Percentiles rank a stretch among this genome's conserved stretches.
Evolutionary conservation across 108 stramenopile genomes (phyloP).

Genomic region (Schizochytrium sp.): DNA sequence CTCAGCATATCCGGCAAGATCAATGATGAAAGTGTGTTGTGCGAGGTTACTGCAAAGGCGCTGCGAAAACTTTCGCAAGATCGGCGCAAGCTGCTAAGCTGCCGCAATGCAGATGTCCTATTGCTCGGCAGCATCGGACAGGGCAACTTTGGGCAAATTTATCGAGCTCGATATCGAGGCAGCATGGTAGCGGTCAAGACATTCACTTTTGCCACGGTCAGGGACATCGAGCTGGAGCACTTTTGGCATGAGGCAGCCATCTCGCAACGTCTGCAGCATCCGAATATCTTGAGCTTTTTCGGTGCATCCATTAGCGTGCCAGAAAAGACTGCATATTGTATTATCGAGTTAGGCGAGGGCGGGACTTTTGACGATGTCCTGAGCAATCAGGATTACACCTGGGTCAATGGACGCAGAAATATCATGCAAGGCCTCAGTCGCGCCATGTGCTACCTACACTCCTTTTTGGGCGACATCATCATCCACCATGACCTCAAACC

Average conservation of each 20-base stretch:
- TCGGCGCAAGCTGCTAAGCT: background rate
- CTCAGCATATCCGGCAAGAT: background rate
- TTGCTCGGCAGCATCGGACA: background rate
- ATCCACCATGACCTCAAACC: slow-evolving; percentile 28
- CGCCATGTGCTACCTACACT: slow-evolving; percentile 25
- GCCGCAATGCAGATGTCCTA: background rate
- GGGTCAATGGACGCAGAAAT: background rate
- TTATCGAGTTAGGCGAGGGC: background rate
- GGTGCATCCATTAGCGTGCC: background rate
- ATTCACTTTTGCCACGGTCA: background rate
- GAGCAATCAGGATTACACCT: background rate
- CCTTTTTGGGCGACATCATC: background rate
- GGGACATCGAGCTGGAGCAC: background rate
- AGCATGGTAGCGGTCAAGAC: background rate
- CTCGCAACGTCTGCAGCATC: background rate
- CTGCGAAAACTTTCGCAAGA: background rate
- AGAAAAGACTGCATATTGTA: background rate
- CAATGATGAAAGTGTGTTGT: background rate
- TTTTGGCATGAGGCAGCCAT: background rate
- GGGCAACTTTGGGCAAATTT: background rate
- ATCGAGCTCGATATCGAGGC: background rate
- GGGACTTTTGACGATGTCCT: background rate
- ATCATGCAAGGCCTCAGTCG: slow-evolving; percentile 1
- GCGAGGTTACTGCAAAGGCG: background rate
- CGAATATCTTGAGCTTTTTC: background rate